These are phyloP conservation scores for Leccinum longicurvipes DNA, from an alignment of 768 basidiomycete species.

Conservation along the genomic window DNA sequence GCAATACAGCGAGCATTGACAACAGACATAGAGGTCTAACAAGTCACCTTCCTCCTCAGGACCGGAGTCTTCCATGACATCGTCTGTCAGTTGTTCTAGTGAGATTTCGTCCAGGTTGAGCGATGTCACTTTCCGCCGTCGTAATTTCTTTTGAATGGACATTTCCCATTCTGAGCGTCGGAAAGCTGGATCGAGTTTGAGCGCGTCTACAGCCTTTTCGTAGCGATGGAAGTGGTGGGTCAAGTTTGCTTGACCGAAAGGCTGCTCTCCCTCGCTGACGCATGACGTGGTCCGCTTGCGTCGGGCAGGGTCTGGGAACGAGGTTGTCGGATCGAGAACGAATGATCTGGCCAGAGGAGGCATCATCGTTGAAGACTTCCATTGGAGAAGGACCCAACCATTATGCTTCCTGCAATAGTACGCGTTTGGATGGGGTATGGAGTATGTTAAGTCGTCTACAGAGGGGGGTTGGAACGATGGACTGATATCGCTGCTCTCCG, in stretches of 20 bases:
- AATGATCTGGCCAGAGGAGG: constrained; percentile 63
- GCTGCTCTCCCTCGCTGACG: constrained; percentile 46
- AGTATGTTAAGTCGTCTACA: constrained; percentile 60
- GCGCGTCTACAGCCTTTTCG: constrained; percentile 64
- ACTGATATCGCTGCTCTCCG: constrained; percentile 16
- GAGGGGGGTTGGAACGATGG: constrained; percentile 40
- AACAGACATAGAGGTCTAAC: constrained; percentile 79
- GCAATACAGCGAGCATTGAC: constrained; percentile 77
- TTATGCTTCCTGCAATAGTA: constrained; percentile 83
- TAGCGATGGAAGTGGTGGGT: constrained; percentile 85
- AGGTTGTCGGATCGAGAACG: constrained; percentile 34
- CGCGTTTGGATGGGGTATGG: constrained; percentile 78
- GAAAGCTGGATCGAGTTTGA: constrained; percentile 60
- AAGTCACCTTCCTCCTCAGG: constrained; percentile 47
- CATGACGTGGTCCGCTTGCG: constrained; percentile 52
- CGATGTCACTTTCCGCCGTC: constrained; percentile 48
- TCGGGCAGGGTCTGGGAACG: constrained; percentile 54
- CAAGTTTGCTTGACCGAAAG: constrained; percentile 47
- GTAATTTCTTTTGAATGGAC: constrained; percentile 48
- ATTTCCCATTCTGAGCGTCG: constrained; percentile 59
- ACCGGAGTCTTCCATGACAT: constrained; percentile 29
- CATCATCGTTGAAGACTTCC: constrained; percentile 59
- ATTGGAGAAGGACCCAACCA: constrained; percentile 74
- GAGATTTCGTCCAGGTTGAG: constrained; percentile 32
- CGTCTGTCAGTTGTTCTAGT: constrained; percentile 25